Percentiles rank a stretch among this genome's conserved stretches.
Conservation (phyloP, 1,284 basidiomycete species). For the Ganoderma resinaceum region DNA sequence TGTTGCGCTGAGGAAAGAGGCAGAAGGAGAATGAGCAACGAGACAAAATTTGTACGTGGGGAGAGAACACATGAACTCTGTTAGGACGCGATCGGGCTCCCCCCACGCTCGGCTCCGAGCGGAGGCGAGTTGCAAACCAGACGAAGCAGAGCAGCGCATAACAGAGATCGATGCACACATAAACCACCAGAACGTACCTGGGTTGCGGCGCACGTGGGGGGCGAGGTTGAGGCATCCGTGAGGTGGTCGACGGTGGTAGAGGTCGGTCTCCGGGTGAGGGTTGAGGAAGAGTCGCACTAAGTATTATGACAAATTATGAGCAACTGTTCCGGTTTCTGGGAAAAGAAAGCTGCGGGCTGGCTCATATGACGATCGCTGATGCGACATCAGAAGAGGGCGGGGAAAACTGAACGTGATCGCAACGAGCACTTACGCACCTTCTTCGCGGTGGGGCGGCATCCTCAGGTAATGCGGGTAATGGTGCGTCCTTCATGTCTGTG, state of each 20-base stretch:
- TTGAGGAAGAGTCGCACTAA: neutral
- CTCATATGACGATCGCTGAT: constrained; percentile 1
- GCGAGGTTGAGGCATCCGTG: constrained; percentile 4
- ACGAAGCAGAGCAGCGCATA: neutral
- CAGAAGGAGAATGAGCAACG: constrained; percentile 3
- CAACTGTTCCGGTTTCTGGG: neutral
- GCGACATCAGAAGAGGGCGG: neutral
- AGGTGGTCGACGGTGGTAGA: neutral
- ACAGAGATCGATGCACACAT: neutral
- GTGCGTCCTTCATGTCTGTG: constrained; percentile 23
- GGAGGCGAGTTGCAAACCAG: constrained; percentile 6
- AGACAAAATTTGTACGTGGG: neutral
- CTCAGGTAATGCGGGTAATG: constrained; percentile 20
- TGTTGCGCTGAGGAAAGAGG: constrained; percentile 15
- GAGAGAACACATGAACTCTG: neutral
- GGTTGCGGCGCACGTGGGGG: constrained; percentile 2
- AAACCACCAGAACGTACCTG: constrained; percentile 9
- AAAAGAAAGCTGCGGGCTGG: neutral
- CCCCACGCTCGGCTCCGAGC: constrained; percentile 8
- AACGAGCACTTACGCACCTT: constrained; percentile 11
- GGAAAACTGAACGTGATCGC: neutral
- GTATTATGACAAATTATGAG: neutral
- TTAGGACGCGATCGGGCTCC: neutral
- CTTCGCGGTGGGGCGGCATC: constrained; percentile 2
- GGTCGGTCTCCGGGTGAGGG: neutral